These are phyloP conservation scores for Nigrospora osmanthi DNA, from an alignment of 2,329 filamentous ascomycete genomes.

Conservation along the genomic window DNA sequence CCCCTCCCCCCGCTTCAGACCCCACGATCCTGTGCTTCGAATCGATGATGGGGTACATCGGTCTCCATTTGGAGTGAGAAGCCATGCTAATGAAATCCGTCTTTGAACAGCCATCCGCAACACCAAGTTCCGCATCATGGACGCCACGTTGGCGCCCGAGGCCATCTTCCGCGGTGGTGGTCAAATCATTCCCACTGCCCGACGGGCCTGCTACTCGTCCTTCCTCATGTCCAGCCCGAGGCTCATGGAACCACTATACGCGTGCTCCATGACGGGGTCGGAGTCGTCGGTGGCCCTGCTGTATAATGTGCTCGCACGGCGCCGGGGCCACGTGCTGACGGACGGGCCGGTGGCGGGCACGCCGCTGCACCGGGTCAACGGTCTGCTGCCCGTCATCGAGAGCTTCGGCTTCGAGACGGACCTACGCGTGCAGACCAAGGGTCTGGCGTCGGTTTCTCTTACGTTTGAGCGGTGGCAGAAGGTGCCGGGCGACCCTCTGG, in stretches of 20 bases:
- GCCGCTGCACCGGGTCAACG: slow-evolving; percentile 84
- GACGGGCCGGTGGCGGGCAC: slow-evolving; percentile 92
- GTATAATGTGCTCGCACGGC: slow-evolving; percentile 84
- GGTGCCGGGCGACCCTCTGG: slow-evolving; percentile 90
- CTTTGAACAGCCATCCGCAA: slow-evolving; percentile 73
- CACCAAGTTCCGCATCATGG: slow-evolving; percentile 93
- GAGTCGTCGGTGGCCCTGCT: slow-evolving; percentile 81
- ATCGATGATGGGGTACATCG: no score
- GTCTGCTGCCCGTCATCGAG: slow-evolving; percentile 91
- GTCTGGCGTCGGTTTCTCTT: slow-evolving; percentile 80
- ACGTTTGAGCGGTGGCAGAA: slow-evolving; percentile 96
- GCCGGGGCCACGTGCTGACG: slow-evolving; percentile 87
- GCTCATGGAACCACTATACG: slow-evolving; percentile 94
- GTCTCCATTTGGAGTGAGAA: no score
- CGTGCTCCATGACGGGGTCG: slow-evolving; percentile 85
- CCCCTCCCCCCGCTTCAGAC: no score
- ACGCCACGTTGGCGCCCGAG: slow-evolving; percentile 77
- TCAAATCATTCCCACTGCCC: slow-evolving; percentile 92
- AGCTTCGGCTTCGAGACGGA: slow-evolving; percentile 98
- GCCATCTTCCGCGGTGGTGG: slow-evolving; percentile 93
- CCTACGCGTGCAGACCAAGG: slow-evolving; percentile 90
- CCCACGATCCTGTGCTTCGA: no score
- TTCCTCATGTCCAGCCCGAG: slow-evolving; percentile 96
- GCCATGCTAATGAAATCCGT: not conserved
- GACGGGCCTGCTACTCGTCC: slow-evolving; percentile 87